Evolutionary conservation across 2,329 filamentous ascomycete species (phyloP), one percentile per base, ranked within the genome.

Genomic region (Clarireedia monteithiana): DNA sequence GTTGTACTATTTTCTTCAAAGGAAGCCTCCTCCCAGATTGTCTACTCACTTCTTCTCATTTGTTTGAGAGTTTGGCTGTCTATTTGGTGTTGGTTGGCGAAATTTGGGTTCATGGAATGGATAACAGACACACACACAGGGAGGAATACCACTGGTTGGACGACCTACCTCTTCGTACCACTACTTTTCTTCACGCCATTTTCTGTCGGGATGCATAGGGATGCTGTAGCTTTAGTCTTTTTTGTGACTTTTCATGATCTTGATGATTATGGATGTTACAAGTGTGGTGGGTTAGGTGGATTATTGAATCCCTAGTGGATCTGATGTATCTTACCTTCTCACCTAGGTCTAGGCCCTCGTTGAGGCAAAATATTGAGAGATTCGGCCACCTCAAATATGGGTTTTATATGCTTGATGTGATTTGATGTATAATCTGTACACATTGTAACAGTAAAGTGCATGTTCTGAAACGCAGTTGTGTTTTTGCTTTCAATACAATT

Each of bases 121-220:
- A 30, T 27, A 52, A 39, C 50, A 44, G 50, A 50, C 48, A 61
- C 47, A 46, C 15, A 20, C 39, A 42, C 17, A 55, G 45, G 58
- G 57, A 38, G 56, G 53, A 56, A 58, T 58, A 64, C 60, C 59
- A 67, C 63, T 62, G 62, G 67, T 66, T 62, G 64, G 64, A 59
- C 65, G 63, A 68, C 65, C 60, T 63, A 68, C 65, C 60, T 63
- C 65, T 60, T 68, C 66, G 64, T 60, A 62, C 64, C 64, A 56
- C 65, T 60, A 42, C 56, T 62, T 59, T 63, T 24, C 59, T 62
- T 61, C 14, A 23, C 17, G 24, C 20, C n/a, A 55, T 69, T 66
- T 66, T 68, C 63, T 68, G 63, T 68, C 68, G 66, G 66, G 63
- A 69, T 69, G 65, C 60, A 68, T 69, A 64, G 63, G 54, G 57